Conservation (phyloP, 2,329 filamentous ascomycete genomes). For the Ophiostoma populinum region DNA sequence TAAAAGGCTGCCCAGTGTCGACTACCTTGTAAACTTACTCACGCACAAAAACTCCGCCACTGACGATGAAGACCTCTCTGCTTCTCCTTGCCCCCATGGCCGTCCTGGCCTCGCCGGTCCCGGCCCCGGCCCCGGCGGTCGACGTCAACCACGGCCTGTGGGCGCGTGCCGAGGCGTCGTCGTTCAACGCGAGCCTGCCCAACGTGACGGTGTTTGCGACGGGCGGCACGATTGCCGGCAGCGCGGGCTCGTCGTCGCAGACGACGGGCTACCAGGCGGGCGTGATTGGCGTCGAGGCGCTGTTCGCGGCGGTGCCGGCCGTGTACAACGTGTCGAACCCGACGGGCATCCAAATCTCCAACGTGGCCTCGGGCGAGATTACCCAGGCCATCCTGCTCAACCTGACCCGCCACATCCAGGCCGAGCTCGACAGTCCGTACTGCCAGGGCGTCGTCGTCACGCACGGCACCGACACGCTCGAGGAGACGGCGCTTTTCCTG, state of each 20-base stretch:
- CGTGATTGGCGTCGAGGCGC: constrained; percentile 28
- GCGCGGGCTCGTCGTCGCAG: constrained; percentile 18
- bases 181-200: constrained; percentile 20
- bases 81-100: constrained; percentile 1
- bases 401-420: constrained; percentile 29
- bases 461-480: constrained; percentile 48
- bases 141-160: neutral
- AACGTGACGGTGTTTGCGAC: constrained; percentile 40
- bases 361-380: constrained; percentile 29
- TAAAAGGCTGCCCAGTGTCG: too few species aligned
- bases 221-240: constrained; percentile 39
- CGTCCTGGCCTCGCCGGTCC: constrained; percentile 1
- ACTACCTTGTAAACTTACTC: too few species aligned
- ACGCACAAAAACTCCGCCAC: too few species aligned
- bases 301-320: constrained; percentile 37
- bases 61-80: constrained; percentile 1
- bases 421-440: constrained; percentile 21
- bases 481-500: constrained; percentile 47
- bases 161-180: neutral
- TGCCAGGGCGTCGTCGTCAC: constrained; percentile 38
- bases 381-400: constrained; percentile 30
- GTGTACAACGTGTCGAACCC: constrained; percentile 36
- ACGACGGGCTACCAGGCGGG: constrained; percentile 26
- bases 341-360: constrained; percentile 32
- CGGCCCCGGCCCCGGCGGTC: neutral